These are phyloP conservation scores for Puya raimondii DNA, from an alignment of 176 grass and related monocot species.

Conservation along the genomic window DNA sequence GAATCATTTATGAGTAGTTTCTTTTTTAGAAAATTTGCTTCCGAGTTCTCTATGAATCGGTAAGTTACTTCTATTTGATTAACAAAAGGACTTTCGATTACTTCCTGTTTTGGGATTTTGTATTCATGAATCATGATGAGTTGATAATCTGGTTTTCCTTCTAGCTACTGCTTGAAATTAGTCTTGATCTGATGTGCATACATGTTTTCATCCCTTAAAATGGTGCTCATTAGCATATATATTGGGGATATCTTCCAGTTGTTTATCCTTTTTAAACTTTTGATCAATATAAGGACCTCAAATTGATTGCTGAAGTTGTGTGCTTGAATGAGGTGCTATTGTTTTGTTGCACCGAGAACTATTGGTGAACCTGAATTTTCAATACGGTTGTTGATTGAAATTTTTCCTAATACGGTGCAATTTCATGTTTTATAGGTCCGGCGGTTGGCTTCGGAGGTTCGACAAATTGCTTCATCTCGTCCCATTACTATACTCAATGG, in stretches of 20 bases:
- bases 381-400: not conserved
- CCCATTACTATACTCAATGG: slow-evolving; percentile 61
- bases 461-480: slow-evolving; percentile 38
- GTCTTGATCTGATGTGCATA: too few relatives aligned
- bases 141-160: too few relatives aligned
- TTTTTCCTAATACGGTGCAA: not conserved
- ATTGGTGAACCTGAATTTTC: not conserved
- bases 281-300: not conserved
- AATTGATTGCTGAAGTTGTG: not conserved
- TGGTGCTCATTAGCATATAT: too few relatives aligned
- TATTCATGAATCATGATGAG: not conserved
- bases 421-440: slow-evolving; percentile 41
- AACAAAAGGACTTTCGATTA: too few relatives aligned
- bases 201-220: too few relatives aligned
- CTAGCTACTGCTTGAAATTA: too few relatives aligned
- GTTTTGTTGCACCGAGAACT: not conserved
- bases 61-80: too few relatives aligned
- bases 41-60: too few relatives aligned
- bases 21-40: too few relatives aligned
- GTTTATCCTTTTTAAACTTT: not conserved
- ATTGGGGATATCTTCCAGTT: too few relatives aligned
- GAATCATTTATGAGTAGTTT: too few relatives aligned
- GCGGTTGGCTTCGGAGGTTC: slow-evolving; percentile 57
- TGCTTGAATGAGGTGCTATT: not conserved
- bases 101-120: not conserved